These are phyloP conservation scores for Fusarium dlaminii DNA, from an alignment of 2,329 filamentous ascomycete species.

Conservation along the genomic window DNA sequence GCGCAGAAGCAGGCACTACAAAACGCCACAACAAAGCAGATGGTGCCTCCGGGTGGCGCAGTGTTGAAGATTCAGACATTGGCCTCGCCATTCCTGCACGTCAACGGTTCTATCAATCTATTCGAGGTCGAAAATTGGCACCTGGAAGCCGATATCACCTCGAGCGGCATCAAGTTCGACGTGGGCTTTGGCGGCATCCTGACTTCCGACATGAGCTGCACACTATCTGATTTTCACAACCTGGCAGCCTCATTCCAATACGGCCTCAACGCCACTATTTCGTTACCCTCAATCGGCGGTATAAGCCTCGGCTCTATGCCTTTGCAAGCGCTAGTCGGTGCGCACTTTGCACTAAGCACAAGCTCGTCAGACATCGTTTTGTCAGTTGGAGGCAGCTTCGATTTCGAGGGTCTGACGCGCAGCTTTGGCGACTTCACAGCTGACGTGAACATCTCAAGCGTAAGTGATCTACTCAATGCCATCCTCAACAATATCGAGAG, in stretches of 20 bases:
- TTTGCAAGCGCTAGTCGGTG: background rate
- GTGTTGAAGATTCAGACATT: background rate
- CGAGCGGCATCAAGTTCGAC: background rate
- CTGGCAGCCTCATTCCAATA: background rate
- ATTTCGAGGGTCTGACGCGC: background rate
- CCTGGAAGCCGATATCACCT: background rate
- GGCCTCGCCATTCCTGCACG: background rate
- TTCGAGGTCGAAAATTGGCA: background rate
- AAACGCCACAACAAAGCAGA: background rate
- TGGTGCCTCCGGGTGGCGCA: background rate
- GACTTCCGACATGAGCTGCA: background rate
- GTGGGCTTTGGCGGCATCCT: background rate
- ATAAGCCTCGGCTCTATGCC: background rate
- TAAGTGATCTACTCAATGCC: background rate
- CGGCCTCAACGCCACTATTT: background rate
- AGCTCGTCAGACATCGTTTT: background rate
- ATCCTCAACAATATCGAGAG: background rate
- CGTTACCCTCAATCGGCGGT: background rate
- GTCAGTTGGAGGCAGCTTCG: background rate
- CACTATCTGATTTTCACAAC: background rate
- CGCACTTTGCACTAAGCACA: background rate
- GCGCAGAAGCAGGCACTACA: background rate
- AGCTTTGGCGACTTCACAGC: background rate
- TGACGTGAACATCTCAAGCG: background rate
- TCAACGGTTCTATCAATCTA: background rate